Evolutionary conservation across 192 early-diverging fungal species (phyloP).

Genomic region (Fimicolochytrium jonesii): DNA sequence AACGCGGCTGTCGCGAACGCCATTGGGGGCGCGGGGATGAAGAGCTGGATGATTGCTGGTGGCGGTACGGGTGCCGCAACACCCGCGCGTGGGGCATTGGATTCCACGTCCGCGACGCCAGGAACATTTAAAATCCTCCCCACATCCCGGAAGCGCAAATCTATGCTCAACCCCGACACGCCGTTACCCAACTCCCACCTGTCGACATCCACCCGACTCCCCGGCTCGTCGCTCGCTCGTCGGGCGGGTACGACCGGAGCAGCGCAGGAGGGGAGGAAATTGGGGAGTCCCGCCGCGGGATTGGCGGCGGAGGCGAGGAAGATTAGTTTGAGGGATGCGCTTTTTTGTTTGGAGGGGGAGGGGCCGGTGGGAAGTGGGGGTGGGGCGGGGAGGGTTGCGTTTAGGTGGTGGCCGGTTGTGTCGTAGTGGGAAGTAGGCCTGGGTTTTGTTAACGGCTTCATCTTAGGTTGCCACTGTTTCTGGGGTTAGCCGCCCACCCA

Average conservation of each 20-base stretch:
- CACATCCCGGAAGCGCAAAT: conserved; percentile 4
- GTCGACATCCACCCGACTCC: neutral
- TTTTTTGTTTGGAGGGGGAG: conserved; percentile 18
- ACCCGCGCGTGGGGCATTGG: neutral
- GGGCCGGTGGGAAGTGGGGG: too few relatives aligned
- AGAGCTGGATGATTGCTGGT: conserved; percentile 24
- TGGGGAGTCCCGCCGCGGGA: neutral
- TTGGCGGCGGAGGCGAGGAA: neutral
- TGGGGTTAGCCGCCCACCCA: too few relatives aligned
- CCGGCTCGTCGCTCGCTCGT: neutral
- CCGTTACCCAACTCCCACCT: too few relatives aligned
- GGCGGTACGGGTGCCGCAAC: neutral
- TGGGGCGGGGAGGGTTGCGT: too few relatives aligned
- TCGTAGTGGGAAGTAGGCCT: too few relatives aligned
- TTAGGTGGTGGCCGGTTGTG: too few relatives aligned
- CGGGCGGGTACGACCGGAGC: neutral
- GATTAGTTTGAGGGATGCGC: conserved; percentile 16
- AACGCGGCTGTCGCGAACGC: conserved; percentile 9
- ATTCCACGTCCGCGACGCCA: too few relatives aligned
- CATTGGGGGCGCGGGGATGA: conserved; percentile 13
- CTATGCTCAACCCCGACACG: neutral
- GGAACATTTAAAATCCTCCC: neutral
- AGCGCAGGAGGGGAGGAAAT: neutral
- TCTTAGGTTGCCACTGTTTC: too few relatives aligned
- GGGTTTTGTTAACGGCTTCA: too few relatives aligned